Conservation (phyloP, 2,329 filamentous ascomycete genomes). For the Hawksworthiomyces lignivorus region DNA sequence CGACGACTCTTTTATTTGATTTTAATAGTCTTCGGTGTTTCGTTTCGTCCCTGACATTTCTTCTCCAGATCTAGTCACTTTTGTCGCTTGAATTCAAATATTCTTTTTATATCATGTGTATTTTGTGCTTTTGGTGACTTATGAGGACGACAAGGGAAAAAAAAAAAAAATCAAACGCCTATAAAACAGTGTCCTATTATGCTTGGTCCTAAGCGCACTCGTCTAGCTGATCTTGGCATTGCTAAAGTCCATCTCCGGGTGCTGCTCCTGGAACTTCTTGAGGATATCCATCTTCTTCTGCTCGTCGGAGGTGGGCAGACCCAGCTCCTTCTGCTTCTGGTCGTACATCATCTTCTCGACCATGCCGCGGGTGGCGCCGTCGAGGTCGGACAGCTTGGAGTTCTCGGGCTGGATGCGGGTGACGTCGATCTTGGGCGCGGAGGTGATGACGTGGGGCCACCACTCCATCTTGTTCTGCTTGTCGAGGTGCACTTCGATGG, state of each 20-base stretch:
- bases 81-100: too few species aligned
- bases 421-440: slow-evolving; percentile 86
- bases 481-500: slow-evolving; percentile 18
- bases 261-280: slow-evolving; percentile 82
- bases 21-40: slow-evolving; percentile 37
- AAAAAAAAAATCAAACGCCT: too few species aligned
- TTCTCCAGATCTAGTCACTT: too few species aligned
- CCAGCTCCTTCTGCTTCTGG: slow-evolving; percentile 92
- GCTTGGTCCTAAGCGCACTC: too few species aligned
- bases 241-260: slow-evolving; percentile 65
- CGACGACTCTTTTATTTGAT: slow-evolving; percentile 27
- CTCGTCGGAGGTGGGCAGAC: slow-evolving; percentile 84
- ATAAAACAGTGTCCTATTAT: too few species aligned
- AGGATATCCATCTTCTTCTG: slow-evolving; percentile 91
- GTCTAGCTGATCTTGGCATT: slow-evolving; percentile 57
- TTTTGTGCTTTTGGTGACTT: too few species aligned
- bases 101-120: too few species aligned
- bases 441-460: slow-evolving; percentile 89
- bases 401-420: slow-evolving; percentile 92
- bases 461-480: slow-evolving; percentile 88
- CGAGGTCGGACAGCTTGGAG: slow-evolving; percentile 83
- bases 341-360: slow-evolving; percentile 99
- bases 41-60: slow-evolving; percentile 58
- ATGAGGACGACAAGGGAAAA: too few species aligned
- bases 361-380: slow-evolving; percentile 92